Evolutionary conservation across 306 rosid genomes (phyloP).

Genomic region (Vicia villosa): DNA sequence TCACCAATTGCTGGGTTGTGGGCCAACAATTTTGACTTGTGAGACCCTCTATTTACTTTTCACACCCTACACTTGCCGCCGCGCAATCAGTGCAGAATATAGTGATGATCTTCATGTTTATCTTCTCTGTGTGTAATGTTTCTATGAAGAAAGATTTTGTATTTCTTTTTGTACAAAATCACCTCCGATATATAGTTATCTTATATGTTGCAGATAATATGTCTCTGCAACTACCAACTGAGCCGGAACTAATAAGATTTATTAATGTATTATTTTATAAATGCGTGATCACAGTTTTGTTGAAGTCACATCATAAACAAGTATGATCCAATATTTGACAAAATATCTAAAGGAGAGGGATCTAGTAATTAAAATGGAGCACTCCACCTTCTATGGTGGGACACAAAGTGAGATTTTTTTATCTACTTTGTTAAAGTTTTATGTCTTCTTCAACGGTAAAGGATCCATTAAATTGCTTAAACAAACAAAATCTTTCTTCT

Average conservation of each 20-base stretch:
- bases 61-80: neutral
- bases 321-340: slow-evolving; percentile 25
- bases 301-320: slow-evolving; percentile 10
- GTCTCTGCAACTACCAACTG: too few relatives aligned
- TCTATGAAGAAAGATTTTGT: neutral
- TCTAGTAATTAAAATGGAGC: slow-evolving; percentile 29
- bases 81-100: neutral
- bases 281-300: slow-evolving; percentile 3
- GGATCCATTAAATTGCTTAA: slow-evolving; percentile 13
- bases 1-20: neutral
- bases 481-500: slow-evolving; percentile 13
- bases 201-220: neutral
- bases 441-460: neutral
- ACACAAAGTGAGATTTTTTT: slow-evolving; percentile 2
- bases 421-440: slow-evolving; percentile 33
- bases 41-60: neutral
- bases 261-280: neutral
- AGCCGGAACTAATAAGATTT: too few relatives aligned
- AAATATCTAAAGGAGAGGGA: neutral
- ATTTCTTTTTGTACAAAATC: neutral
- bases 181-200: neutral
- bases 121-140: neutral
- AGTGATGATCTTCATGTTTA: neutral
- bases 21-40: slow-evolving; percentile 35
- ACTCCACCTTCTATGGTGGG: slow-evolving; percentile 32